Base-by-base conservation (phyloP, 2,329 filamentous ascomycete genomes). In the Teratosphaeria pseudoeucalypti region DNA sequence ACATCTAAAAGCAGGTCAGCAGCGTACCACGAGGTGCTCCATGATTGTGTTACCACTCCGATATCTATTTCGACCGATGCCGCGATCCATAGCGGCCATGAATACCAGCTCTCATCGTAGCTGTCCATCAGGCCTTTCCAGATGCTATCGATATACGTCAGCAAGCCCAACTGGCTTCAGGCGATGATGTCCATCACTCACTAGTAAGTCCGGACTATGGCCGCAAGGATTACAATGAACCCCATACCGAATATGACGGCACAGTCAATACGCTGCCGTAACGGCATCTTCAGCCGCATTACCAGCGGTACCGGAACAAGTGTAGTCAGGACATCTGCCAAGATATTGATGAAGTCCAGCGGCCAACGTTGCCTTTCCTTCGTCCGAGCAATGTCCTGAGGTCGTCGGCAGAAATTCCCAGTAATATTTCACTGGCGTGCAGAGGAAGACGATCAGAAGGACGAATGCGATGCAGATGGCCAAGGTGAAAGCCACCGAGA, bases 11-110 rank as follows among this genome's bases (percentile, higher is more conserved):
- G 26, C 26, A 14, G 52, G 43, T 19, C 9, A 52, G 16, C n/a
- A 57, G 23, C 6, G 26, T 14, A 12, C 10, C 10, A 32, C n/a
- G 11, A 52, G 3, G 10, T 26, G 37, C 26, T 27, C 6, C 12
- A 4, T 57, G n/a, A 12, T 26, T 23, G 32, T 54, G 29, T 54
- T 32, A 58, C 57, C 23, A 58, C 49, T 16, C 27, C 57, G 10
- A 58, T 49, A 26, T 79, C 75, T 9, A 78, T 75, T 63, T 79
- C 77, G 2, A 79, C 72, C 0, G 75, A 73, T 4, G 76, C 76
- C 52, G 72, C 72, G n/a, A 79, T 78, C 75, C 76, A 79, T 0
- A 79, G 65, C 6, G 75, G 74, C 67, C 76, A 78, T 4, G 74
- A 69, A 57, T 71, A 75, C 77, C 77, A 79, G 2, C 75, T 77